Evolutionary conservation across 2,329 filamentous ascomycete genomes (phyloP).

Genomic region (Stagonosporopsis rhizophila): DNA sequence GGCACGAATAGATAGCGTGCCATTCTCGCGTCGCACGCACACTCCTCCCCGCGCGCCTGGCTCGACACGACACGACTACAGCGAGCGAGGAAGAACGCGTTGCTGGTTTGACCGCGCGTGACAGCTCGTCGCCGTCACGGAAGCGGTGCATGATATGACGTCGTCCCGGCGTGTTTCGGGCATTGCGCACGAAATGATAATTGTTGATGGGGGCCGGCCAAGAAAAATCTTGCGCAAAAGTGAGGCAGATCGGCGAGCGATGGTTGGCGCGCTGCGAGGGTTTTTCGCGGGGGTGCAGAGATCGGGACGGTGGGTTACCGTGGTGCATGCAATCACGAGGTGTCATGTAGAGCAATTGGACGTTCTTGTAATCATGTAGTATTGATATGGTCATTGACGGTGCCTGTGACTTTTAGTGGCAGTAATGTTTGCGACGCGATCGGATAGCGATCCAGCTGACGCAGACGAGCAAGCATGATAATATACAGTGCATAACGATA

Average conservation of each 20-base stretch:
- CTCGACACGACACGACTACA: neutral
- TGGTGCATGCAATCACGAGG: neutral
- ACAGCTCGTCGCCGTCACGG: neutral
- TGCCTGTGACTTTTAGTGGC: slow-evolving; percentile 20
- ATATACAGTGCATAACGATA: slow-evolving; percentile 44
- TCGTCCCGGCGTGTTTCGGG: slow-evolving; percentile 11
- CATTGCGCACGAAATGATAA: slow-evolving; percentile 14
- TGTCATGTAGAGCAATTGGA: neutral
- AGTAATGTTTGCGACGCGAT: slow-evolving; percentile 39
- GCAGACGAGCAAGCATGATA: slow-evolving; percentile 37
- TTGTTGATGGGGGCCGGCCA: slow-evolving; percentile 15
- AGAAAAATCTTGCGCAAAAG: slow-evolving; percentile 16
- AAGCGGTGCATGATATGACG: neutral
- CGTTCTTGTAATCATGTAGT: neutral
- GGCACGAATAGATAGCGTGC: slow-evolving; percentile 15
- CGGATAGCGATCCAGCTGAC: slow-evolving; percentile 46
- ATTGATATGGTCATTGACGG: slow-evolving; percentile 9
- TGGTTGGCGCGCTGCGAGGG: neutral
- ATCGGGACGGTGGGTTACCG: neutral
- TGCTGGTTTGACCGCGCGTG: slow-evolving; percentile 8
- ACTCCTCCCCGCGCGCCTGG: slow-evolving; percentile 3
- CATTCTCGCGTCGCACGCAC: slow-evolving; percentile 17
- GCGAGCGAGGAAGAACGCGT: slow-evolving; percentile 11
- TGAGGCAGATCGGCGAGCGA: slow-evolving; percentile 20
- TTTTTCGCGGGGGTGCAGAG: neutral